Evolutionary conservation across 164 flowering plant genomes (phyloP), one percentile per base, ranked within the genome.

Genomic region (Aristolochia contorta): DNA sequence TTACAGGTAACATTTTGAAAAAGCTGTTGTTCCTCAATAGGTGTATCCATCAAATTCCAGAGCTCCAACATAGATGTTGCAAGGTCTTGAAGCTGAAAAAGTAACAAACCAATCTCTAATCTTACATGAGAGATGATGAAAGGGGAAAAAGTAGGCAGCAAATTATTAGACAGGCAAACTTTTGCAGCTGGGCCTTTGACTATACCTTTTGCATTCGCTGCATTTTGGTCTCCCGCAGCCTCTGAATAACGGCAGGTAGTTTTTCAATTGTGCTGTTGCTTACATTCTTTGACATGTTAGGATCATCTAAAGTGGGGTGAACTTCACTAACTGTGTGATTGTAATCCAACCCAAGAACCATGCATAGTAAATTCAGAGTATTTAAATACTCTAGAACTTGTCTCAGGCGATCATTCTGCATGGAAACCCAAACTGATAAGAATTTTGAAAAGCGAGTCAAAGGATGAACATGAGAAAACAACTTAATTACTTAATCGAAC

Each of bases 21-120:
- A 64, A 68, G 69, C 46, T 74, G 82, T 59, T 82, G 97, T 79
- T 91, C 96, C 59, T 82, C 90, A 23, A 65, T 24, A 18, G 96
- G 90, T 60, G 87, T 88, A 69, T 91, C 96, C 94, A 91, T 82
- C 74, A 91, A 67, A 72, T 77, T 80, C 97, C 97, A 89, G 2
- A 89, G 75, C 78, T 89, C 90, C 75, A 84, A 54, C 78, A 91
- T 58, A 6, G 82, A 52, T 46, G 80, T 74, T 45, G 85, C 91
- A 54, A 84, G 88, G 69, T 83, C 82, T 86, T 79, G 94, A 57
- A 85, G 81, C 96, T 91, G 78, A 41, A 54, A 54, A 19, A 59
- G 10, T 3, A 22, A 37, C 7, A 37, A 47, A 54, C 10, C 43
- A 37, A 37, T 37, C 43, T 37, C 43, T 37, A 37, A 37, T 10